Evolutionary conservation across 495 filamentous ascomycete genomes (phyloP).

Genomic region (Neurospora tetrasperma): DNA sequence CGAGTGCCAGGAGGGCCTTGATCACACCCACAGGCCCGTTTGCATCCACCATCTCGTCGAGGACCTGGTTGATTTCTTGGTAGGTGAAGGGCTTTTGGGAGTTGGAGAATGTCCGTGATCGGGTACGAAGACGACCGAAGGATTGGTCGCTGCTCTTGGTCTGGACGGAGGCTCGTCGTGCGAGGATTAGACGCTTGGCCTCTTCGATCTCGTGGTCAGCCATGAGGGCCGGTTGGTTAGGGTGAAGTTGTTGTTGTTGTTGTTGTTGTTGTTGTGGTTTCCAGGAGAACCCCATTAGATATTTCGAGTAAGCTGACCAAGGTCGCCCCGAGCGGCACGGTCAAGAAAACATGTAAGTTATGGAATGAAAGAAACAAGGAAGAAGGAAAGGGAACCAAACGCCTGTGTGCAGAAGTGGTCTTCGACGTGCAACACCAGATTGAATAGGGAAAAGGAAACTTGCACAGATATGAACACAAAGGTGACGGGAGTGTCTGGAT

Average conservation of each 20-base stretch:
- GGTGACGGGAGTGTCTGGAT: neutral
- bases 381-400: neutral
- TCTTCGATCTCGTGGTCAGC: conserved; percentile 16
- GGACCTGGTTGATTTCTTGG: conserved; percentile 21
- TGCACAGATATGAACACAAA: neutral
- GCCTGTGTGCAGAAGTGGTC: neutral
- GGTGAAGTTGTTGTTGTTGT: neutral
- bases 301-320: neutral
- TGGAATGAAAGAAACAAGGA: neutral
- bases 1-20: conserved; percentile 19
- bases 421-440: neutral
- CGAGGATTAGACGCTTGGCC: conserved; percentile 18
- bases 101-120: neutral
- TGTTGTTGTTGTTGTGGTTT: neutral
- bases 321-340: neutral
- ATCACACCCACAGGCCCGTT: conserved; percentile 20
- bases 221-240: neutral
- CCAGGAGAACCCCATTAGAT: neutral
- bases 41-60: conserved; percentile 17
- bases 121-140: conserved; percentile 9
- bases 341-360: neutral
- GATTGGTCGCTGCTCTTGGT: conserved; percentile 9
- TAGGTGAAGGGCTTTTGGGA: conserved; percentile 14
- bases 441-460: neutral
- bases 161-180: conserved; percentile 10